Conservation (phyloP, 495 filamentous ascomycete genomes). For the Glutinoglossum americanum region DNA sequence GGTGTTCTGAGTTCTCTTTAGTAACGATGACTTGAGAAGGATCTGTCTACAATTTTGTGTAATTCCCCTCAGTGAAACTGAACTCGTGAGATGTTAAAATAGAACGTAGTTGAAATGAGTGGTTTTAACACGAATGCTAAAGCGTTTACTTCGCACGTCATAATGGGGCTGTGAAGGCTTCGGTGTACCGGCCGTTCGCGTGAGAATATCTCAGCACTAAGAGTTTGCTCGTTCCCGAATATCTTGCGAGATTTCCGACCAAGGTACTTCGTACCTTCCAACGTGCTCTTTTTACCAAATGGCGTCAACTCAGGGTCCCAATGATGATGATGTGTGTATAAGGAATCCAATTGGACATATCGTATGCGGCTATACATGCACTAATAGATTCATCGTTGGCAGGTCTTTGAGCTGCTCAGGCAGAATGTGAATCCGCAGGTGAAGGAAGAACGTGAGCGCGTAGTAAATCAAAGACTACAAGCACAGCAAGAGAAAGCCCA, state of each 20-base stretch:
- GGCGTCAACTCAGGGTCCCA: conserved; percentile 24
- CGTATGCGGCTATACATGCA: background rate
- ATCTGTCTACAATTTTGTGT: too few relatives aligned
- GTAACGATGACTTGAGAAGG: too few relatives aligned
- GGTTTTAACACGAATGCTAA: background rate
- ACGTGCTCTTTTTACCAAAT: conserved; percentile 16
- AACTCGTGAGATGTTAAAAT: background rate
- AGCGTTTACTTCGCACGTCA: background rate
- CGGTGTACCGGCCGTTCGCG: background rate
- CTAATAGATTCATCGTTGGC: background rate
- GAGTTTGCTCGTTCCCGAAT: background rate
- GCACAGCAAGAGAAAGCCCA: conserved; percentile 46
- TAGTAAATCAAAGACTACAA: conserved; percentile 36
- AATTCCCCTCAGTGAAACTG: too few relatives aligned
- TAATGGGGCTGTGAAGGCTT: background rate
- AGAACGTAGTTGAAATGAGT: background rate
- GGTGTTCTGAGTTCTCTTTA: too few relatives aligned
- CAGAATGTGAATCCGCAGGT: conserved; percentile 37
- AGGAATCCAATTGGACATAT: background rate
- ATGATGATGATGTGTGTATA: conserved; percentile 30
- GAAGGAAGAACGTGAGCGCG: conserved; percentile 37
- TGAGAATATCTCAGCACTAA: background rate
- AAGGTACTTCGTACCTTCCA: background rate
- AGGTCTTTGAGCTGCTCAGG: conserved; percentile 48
- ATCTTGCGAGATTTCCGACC: background rate